Evolutionary conservation across 2,329 filamentous ascomycete genomes (phyloP), one percentile per base, ranked within the genome.

Genomic region (Macrophomina tecta): DNA sequence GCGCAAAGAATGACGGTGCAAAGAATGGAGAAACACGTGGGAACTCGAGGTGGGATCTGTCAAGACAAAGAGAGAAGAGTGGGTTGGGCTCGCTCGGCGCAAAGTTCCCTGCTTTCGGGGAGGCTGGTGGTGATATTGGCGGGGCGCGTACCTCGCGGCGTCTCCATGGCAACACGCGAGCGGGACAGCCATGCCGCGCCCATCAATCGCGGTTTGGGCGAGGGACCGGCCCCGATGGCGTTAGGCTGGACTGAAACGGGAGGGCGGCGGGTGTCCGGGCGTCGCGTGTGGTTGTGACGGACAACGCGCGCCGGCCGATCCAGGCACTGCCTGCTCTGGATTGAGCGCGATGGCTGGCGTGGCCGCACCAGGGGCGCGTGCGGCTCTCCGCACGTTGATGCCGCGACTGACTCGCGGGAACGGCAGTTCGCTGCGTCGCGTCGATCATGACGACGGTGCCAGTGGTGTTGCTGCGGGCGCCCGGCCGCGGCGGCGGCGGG

Each of bases 1-100:
- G 14, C 16, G 32, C 58, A 48, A 73, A 82, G 82, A 74, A 71
- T 51, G 67, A 71, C 66, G 68, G 55, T 48, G 23, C 34, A 53
- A 42, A 30, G 46, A 61, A 61, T 28, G 42, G 16, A 28, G 30
- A 23, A 4, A 42, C 61, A 45, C 40, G 42, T 42, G 61, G 46
- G 38, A 38, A 48, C 45, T 23, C 56, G 56, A 46, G n/a, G 38
- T 5, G 14, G 14, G 18, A 40, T 12, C 1, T 23, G 23, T 23
- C 23, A 23, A 14, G 60, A 40, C 60, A 63, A 46, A 64, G 62
- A 55, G 28, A 32, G 49, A 16, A 5, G 38, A 23, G 23, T 49
- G 51, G 49, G 40, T 34, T 2, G 63, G 14, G 48, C 40, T 42
- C 32, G 63, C 32, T 28, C 52, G 32, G 32, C 12, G 52, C n/a